These are phyloP conservation scores for Arachis stenosperma DNA, from an alignment of 306 rosid genomes.

Conservation along the genomic window DNA sequence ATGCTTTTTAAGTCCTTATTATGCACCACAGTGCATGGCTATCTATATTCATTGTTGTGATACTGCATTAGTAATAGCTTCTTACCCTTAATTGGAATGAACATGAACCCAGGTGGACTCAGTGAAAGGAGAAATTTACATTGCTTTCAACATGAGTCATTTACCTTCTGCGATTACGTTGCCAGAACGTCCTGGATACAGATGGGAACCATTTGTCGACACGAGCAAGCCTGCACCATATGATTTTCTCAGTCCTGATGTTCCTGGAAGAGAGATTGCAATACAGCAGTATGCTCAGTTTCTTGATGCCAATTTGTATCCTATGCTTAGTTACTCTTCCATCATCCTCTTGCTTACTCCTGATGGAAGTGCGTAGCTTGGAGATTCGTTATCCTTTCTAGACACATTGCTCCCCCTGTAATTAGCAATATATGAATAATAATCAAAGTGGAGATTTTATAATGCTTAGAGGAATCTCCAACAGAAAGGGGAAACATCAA, in stretches of 20 bases:
- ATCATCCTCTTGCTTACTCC: slow-evolving; percentile 74
- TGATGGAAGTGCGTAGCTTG: slow-evolving; percentile 45
- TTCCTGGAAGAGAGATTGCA: slow-evolving; percentile 71
- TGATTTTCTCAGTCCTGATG: slow-evolving; percentile 71
- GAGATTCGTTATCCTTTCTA: slow-evolving; percentile 20
- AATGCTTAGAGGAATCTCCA: background rate
- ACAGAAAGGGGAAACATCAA: background rate
- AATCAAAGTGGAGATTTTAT: background rate
- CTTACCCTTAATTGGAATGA: slow-evolving; percentile 36
- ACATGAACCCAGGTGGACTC: slow-evolving; percentile 69
- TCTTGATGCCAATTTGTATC: slow-evolving; percentile 77
- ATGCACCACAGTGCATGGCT: slow-evolving; percentile 1
- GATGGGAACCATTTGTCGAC: slow-evolving; percentile 89
- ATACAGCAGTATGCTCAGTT: slow-evolving; percentile 78
- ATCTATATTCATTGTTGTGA: background rate
- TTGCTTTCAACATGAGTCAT: slow-evolving; percentile 90
- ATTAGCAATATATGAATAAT: background rate
- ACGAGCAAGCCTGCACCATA: slow-evolving; percentile 82
- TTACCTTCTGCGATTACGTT: slow-evolving; percentile 60
- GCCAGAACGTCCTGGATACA: slow-evolving; percentile 82
- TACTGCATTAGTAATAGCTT: slow-evolving; percentile 20
- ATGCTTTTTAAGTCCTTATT: slow-evolving; percentile 1
- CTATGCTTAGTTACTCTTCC: slow-evolving; percentile 97
- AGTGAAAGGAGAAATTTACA: slow-evolving; percentile 76
- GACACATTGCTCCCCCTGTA: slow-evolving; percentile 2